Percentiles rank a stretch among this genome's conserved stretches.
These are phyloP conservation scores for Oryza glaberrima DNA, from an alignment of 176 grass and related monocot genomes.

Conservation along the genomic window DNA sequence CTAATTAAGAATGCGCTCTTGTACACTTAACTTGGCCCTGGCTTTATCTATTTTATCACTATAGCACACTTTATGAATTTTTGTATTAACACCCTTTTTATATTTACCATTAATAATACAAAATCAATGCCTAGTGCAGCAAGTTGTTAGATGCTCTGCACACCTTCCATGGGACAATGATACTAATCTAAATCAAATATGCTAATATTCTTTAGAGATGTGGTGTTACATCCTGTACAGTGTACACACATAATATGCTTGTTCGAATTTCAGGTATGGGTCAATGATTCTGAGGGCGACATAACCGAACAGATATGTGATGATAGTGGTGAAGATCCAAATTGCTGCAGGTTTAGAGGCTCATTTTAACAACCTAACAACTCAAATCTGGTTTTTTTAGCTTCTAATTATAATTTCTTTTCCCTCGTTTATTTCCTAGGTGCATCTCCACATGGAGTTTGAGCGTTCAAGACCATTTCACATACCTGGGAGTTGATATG, in stretches of 20 bases:
- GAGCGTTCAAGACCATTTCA: slow-evolving; percentile 79
- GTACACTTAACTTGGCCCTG: neutral
- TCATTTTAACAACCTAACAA: neutral
- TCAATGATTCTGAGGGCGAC: slow-evolving; percentile 47
- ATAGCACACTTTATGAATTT: neutral
- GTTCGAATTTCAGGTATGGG: slow-evolving; percentile 63
- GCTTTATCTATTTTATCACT: neutral
- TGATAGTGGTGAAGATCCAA: slow-evolving; percentile 62
- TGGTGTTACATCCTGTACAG: neutral
- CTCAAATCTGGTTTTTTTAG: neutral
- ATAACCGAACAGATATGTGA: slow-evolving; percentile 58
- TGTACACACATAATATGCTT: neutral
- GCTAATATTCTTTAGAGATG: neutral
- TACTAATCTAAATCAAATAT: slow-evolving; percentile 31
- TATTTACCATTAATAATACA: neutral
- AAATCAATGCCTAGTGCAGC: neutral
- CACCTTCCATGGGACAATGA: neutral
- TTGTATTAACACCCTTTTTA: neutral
- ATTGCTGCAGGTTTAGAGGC: slow-evolving; percentile 57
- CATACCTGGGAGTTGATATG: slow-evolving; percentile 74
- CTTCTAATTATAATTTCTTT: neutral
- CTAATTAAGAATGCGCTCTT: neutral
- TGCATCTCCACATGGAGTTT: slow-evolving; percentile 52
- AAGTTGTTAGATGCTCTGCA: neutral
- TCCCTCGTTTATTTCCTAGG: neutral